Evolutionary conservation across 108 stramenopile species (phyloP).

Genomic region (Discostella pseudostelligera): DNA sequence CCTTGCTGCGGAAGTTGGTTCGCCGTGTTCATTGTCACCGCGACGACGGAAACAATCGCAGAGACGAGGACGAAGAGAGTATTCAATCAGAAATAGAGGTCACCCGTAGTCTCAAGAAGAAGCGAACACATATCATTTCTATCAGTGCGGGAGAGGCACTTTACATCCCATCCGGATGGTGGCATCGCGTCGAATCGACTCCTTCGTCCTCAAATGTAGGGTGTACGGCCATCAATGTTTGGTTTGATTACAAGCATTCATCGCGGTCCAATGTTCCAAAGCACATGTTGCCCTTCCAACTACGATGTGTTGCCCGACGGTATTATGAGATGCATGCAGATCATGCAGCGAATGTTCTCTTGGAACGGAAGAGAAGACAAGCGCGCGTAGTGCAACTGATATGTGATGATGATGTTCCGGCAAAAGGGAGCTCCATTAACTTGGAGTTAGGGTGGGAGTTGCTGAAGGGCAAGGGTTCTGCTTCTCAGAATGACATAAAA

Average conservation of each 20-base stretch:
- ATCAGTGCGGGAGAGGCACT: conserved; percentile 36
- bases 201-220: conserved; percentile 5
- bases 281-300: conserved; percentile 37
- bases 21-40: too few relatives aligned
- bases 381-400: not conserved
- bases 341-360: conserved; percentile 1
- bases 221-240: conserved; percentile 44
- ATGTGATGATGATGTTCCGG: not conserved
- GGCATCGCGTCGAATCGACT: conserved; percentile 48
- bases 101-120: conserved; percentile 10
- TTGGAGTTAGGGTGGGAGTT: not conserved
- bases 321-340: conserved; percentile 23
- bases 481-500: not conserved
- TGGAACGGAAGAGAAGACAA: conserved; percentile 16
- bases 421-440: not conserved
- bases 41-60: too few relatives aligned
- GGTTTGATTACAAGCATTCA: conserved; percentile 36
- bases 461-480: not conserved
- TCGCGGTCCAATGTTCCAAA: conserved; percentile 15
- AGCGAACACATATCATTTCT: conserved; percentile 29
- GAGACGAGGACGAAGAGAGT: not conserved
- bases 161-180: conserved; percentile 48
- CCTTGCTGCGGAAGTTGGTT: conserved; percentile 18
- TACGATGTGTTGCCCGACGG: conserved; percentile 20
- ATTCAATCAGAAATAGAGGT: conserved; percentile 9